Evolutionary conservation across 202 grass and related monocot species (phyloP), one percentile per base, ranked within the genome.

Genomic region (Tripidium arundinaceum): DNA sequence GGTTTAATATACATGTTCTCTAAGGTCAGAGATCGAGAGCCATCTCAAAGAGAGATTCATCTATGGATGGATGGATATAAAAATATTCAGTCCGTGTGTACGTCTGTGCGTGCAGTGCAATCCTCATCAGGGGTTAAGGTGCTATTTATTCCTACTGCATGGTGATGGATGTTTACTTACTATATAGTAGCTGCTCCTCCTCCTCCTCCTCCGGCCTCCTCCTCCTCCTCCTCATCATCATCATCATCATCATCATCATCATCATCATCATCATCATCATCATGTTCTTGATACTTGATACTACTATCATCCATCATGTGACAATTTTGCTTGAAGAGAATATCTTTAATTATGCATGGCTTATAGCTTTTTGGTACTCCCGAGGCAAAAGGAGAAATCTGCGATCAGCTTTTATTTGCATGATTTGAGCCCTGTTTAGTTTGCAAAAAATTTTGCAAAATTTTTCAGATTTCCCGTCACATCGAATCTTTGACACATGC

Each of bases 331-430:
- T 25, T 58, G 1, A 68, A 41, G 34, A 12, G 27, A 58, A 41
- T 21, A 68, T 38, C 46, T 55, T 54, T 74, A 57, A 58, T 57
- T 79, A 68, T 79, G 63, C 26, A 66, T 57, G 63, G 45, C 6
- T 52, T 14, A 34, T 85, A 22, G 83, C n/a, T 77, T 85, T 89
- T 88, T 43, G 70, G 43, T 88, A 57, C 81, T 65, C 82, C 86
- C 86, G 25, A 88, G 77, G 46, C 16, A 57, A 75, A 31, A 52
- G 39, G 21, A 59, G 28, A 71, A 77, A 80, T 79, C 68, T 28
- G 7, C 4, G 4, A 61, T n/a, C 36, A 75, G n/a, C 76, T 84
- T 84, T 84, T 76, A 38, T 26, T 25, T 70, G 43, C 34, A 65
- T 65, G 34, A 59, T n/a, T n/a, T n/a, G n/a, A n/a, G n/a, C n/a